These are phyloP conservation scores for Boechera retrofracta DNA, from an alignment of 345 rosid species.

Conservation along the genomic window DNA sequence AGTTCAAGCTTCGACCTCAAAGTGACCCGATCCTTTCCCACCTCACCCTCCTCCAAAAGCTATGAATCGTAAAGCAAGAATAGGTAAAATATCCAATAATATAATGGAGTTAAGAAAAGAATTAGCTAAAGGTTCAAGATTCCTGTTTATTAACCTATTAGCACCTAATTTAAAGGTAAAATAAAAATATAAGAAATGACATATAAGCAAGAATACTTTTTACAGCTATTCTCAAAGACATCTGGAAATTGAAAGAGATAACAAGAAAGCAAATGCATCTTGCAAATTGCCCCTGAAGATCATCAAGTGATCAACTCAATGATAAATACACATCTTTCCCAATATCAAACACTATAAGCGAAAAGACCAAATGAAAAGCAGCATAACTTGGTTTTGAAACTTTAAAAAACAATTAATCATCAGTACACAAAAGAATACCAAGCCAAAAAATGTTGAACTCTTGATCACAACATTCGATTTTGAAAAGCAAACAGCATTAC, in stretches of 20 bases:
- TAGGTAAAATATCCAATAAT: constrained; percentile 5
- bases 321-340: constrained; percentile 18
- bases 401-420: constrained; percentile 13
- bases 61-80: constrained; percentile 44
- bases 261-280: constrained; percentile 22
- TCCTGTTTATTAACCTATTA: background rate
- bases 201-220: constrained; percentile 21
- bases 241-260: background rate
- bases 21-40: constrained; percentile 84
- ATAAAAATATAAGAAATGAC: constrained; percentile 4
- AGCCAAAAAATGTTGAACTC: constrained; percentile 11
- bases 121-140: constrained; percentile 14
- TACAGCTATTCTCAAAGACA: constrained; percentile 16
- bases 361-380: background rate
- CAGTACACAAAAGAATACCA: constrained; percentile 1
- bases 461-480: background rate
- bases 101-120: constrained; percentile 13
- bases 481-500: constrained; percentile 54
- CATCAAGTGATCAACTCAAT: constrained; percentile 7
- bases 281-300: constrained; percentile 16
- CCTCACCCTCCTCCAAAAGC: constrained; percentile 96
- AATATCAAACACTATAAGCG: constrained; percentile 7
- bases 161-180: background rate
- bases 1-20: constrained; percentile 98
- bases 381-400: constrained; percentile 12